Base-by-base conservation (phyloP, 768 basidiomycete species). In the Amanita fuliginea region DNA sequence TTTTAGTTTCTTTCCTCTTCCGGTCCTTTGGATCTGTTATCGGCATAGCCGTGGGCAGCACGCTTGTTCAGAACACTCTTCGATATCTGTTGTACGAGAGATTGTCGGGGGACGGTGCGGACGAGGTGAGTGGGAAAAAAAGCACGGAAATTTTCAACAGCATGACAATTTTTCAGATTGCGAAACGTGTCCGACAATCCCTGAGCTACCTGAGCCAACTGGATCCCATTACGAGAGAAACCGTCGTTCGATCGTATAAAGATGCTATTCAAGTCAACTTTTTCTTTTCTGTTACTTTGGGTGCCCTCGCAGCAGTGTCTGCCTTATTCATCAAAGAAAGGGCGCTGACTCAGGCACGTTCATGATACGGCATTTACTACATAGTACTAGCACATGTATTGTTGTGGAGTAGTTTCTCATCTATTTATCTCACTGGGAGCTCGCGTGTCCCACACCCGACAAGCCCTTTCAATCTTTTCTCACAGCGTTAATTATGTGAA, bases 1-100 rank as follows among this genome's bases (percentile, higher is more conserved):
- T 13, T 41, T 3, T 55, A 80, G 80, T 77, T 1, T 80, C 78
- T 0, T 81, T 81, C 58, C 77, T 83, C 32, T 83, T 82, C 67
- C 76, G 80, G 32, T 80, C 80, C 2, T 58, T 82, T 7, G 80
- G 80, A 2, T 71, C 71, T 1, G 77, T 82, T 6, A 62, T 81
- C 18, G 77, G 78, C 1, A 56, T 82, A 1, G 78, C 80, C 0
- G 59, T 78, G 0, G 75, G 75, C 4, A 80, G 77, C 46, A 75
- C 78, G 0, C 56, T 82, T n/a, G 63, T 78, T 0, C 80, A 82
- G 58, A 62, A 67, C 35, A 69, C 68, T 0, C 65, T 83, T 11
- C 68, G 78, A 1, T 63, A 59, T 10, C 60, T 65, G 13, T 67
- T 81, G 6, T 67, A 62, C n/a, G 52, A 54, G 24, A 67, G 64